Evolutionary conservation across 2,329 filamentous ascomycete genomes (phyloP).

Genomic region (Epichloe bromicola): DNA sequence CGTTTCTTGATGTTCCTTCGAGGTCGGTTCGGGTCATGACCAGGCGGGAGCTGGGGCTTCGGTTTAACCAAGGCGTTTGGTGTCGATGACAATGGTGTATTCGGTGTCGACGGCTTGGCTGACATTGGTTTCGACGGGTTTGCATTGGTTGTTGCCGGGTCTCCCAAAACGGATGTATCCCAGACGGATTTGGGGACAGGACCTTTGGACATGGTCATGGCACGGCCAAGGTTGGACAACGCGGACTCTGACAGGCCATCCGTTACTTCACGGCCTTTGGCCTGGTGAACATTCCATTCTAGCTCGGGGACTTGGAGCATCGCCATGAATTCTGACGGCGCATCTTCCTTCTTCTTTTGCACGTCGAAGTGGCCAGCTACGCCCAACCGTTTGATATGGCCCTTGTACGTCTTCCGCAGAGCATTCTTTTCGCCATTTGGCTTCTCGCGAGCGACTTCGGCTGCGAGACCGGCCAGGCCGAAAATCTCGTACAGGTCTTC

Average conservation of each 20-base stretch:
- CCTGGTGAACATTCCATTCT: conserved; percentile 42
- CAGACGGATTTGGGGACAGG: conserved; percentile 40
- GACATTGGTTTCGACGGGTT: conserved; percentile 28
- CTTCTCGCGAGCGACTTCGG: conserved; percentile 48
- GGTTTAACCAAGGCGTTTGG: conserved; percentile 22
- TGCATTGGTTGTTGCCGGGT: conserved; percentile 32
- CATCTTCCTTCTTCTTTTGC: conserved; percentile 39
- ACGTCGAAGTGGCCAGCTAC: conserved; percentile 49
- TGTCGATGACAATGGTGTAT: conserved; percentile 32
- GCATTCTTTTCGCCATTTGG: conserved; percentile 56
- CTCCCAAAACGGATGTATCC: conserved; percentile 46
- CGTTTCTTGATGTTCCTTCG: conserved; percentile 60
- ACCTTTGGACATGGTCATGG: conserved; percentile 45
- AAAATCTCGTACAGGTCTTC: conserved; percentile 49
- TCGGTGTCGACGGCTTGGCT: conserved; percentile 36
- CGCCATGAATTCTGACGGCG: conserved; percentile 37
- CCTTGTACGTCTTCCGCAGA: conserved; percentile 55
- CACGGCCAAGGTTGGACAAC: conserved; percentile 32
- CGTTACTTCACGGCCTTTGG: conserved; percentile 41
- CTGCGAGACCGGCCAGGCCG: conserved; percentile 41
- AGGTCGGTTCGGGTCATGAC: conserved; percentile 40
- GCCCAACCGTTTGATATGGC: conserved; percentile 51
- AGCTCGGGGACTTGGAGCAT: conserved; percentile 40
- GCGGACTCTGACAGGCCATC: conserved; percentile 36
- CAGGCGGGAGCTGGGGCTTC: conserved; percentile 25